These are phyloP conservation scores for Cyberlindnera japonica DNA, from an alignment of 805 yeast genomes.

Conservation along the genomic window DNA sequence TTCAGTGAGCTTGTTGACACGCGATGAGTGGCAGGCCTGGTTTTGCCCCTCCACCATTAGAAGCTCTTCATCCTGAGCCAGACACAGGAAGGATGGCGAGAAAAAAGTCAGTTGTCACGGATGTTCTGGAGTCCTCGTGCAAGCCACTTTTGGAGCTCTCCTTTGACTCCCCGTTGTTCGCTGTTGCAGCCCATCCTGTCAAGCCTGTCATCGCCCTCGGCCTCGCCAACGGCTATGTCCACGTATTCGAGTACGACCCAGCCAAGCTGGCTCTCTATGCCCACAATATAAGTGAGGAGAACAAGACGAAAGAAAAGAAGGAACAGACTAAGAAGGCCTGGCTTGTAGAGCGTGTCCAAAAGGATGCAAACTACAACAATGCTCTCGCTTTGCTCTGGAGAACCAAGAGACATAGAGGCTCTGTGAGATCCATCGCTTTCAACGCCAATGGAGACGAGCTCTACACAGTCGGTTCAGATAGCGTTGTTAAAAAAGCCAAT, in stretches of 20 bases:
- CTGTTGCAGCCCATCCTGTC: constrained; percentile 75
- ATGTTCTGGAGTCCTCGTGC: constrained; percentile 20
- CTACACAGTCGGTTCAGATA: constrained; percentile 76
- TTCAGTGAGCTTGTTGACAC: neutral
- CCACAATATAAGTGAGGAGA: constrained; percentile 25
- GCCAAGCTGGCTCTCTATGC: constrained; percentile 38
- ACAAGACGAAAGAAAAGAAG: constrained; percentile 28
- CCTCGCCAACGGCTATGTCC: constrained; percentile 76
- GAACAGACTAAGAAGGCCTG: constrained; percentile 40
- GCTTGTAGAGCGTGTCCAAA: constrained; percentile 32
- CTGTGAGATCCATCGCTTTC: constrained; percentile 71
- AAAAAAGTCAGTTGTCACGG: constrained; percentile 16
- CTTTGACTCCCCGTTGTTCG: constrained; percentile 64
- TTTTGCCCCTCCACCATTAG: neutral
- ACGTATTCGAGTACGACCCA: constrained; percentile 55
- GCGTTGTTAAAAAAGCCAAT: constrained; percentile 69
- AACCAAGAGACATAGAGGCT: constrained; percentile 86
- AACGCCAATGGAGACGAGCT: constrained; percentile 48
- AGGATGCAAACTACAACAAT: constrained; percentile 19
- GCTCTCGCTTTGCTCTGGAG: constrained; percentile 56
- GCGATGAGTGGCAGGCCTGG: neutral
- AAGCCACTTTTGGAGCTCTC: constrained; percentile 34
- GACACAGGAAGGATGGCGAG: constrained; percentile 1
- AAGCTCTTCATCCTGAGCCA: neutral
- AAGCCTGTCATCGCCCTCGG: constrained; percentile 64